phyloP scores from a whole-genome alignment of 2,329 filamentous ascomycete genomes.

The Colletotrichum falcatum region DNA sequence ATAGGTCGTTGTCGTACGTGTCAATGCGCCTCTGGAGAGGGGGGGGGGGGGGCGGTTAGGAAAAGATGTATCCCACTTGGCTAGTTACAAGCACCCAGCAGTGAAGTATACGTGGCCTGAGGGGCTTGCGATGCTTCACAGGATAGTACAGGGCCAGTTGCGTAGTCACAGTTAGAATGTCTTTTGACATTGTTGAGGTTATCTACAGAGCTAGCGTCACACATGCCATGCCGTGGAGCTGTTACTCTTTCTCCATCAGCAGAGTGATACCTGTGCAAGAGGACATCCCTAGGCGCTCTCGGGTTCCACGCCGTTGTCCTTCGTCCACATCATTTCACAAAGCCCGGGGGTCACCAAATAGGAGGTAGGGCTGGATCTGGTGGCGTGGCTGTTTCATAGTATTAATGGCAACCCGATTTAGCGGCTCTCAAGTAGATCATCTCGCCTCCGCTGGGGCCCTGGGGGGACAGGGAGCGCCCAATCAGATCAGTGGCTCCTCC shows the following conservation, averaged over 20 bases:
- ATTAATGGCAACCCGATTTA: slow-evolving; percentile 34
- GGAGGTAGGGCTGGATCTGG: slow-evolving; percentile 22
- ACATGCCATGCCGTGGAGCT: background rate
- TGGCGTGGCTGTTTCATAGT: slow-evolving; percentile 31
- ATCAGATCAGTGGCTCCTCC: slow-evolving; percentile 19
- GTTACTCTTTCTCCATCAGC: background rate
- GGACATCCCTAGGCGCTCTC: background rate
- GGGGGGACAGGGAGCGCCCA: slow-evolving; percentile 25
- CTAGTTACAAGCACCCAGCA: background rate
- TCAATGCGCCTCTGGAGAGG: too few relatives aligned
- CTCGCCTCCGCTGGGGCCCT: background rate
- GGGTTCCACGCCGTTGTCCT: too few relatives aligned
- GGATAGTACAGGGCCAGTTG: background rate
- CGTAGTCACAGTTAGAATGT: background rate
- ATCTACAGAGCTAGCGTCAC: background rate
- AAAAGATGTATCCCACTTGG: background rate
- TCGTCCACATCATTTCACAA: too few relatives aligned
- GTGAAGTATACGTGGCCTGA: background rate
- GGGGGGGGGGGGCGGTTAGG: too few relatives aligned
- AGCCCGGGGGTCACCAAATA: background rate
- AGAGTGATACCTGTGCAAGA: too few relatives aligned
- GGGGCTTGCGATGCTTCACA: background rate
- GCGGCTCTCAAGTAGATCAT: slow-evolving; percentile 37
- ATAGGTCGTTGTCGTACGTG: background rate
- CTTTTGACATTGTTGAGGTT: too few relatives aligned